Conservation (phyloP, 495 filamentous ascomycete genomes). For the Aspergillus coremiiformis region DNA sequence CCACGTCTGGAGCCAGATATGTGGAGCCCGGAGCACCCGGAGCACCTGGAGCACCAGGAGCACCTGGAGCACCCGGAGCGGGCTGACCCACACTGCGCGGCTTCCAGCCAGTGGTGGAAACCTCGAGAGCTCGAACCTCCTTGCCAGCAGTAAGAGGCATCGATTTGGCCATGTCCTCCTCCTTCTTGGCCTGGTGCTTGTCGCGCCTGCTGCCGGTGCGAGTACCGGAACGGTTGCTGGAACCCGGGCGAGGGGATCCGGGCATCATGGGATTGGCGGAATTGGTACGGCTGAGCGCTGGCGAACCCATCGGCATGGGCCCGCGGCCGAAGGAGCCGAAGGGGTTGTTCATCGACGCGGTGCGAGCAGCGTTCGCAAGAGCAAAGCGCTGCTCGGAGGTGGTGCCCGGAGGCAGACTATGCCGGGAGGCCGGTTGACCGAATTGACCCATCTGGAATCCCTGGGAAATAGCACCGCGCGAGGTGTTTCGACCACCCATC, state of each 20-base stretch:
- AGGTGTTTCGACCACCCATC: slow-evolving; percentile 40
- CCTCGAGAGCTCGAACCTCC: slow-evolving; percentile 71
- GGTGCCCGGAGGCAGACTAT: slow-evolving; percentile 58
- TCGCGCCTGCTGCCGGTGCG: slow-evolving; percentile 54
- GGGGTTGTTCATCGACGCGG: slow-evolving; percentile 43
- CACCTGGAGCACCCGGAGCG: slow-evolving; percentile 37
- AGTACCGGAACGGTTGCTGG: slow-evolving; percentile 44
- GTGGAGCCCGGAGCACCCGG: slow-evolving; percentile 49
- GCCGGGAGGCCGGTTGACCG: slow-evolving; percentile 29
- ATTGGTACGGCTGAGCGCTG: slow-evolving; percentile 44
- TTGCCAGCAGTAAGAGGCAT: slow-evolving; percentile 83
- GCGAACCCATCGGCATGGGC: slow-evolving; percentile 53
- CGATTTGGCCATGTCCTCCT: slow-evolving; percentile 60
- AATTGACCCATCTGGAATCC: slow-evolving; percentile 69
- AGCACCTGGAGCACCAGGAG: too few relatives aligned
- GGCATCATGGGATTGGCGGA: slow-evolving; percentile 51
- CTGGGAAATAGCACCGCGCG: slow-evolving; percentile 36
- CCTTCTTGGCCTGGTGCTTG: slow-evolving; percentile 47
- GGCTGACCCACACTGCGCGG: slow-evolving; percentile 59
- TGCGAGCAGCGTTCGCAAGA: slow-evolving; percentile 26
- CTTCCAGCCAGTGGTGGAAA: slow-evolving; percentile 77
- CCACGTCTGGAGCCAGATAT: slow-evolving; percentile 79
- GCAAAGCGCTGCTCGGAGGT: slow-evolving; percentile 44
- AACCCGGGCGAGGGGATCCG: slow-evolving; percentile 45
- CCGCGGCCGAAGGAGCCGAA: slow-evolving; percentile 50